Evolutionary conservation across 2,329 filamentous ascomycete genomes (phyloP), one percentile per base, ranked within the genome.

Genomic region (Mollisiaceae sp.): DNA sequence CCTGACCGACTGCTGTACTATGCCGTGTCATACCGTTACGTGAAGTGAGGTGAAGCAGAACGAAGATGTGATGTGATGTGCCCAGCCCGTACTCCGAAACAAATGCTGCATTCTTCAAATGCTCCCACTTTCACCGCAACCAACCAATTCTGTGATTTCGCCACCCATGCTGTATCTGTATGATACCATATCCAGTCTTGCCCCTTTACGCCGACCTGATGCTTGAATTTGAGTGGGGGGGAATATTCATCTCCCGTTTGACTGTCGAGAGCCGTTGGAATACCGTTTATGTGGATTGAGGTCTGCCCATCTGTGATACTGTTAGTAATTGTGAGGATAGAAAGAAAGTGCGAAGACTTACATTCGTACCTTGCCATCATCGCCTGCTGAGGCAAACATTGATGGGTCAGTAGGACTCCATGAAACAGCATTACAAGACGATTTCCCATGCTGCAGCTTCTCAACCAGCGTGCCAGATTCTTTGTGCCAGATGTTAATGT

Each of bases 401-500:
- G 86, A 87, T 0, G 92, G 89, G 74, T 97, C 87, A 12, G 81
- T 84, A 0, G 95, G 94, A 73, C 94, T 95, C 94, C 95, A 99
- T 24, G 90, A 85, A 43, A 96, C 91, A 8, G 92, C 87, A 76
- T 97, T 98, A 69, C 95, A 94, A 66, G 87, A 89, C 39, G 93
- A 90, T 14, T 86, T 84, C 8, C 82, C 80, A 72, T 98, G 94
- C 0, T 88, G 85, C 2, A 98, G 81, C 57, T 86, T 89, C 74
- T 93, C 91, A 6, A 99, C 87, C 0, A 90, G 83, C 6, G 85
- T 82, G 6, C 92, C 93, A 41, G 91, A 92, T 64, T 89, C 90
- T 77, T 93, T 95, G 77, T 97, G 92, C 93, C 94, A 98, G 67
- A 99, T 92, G 76, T 93, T 90, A 50, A 98, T 85, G 63, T 85